Base-by-base conservation (phyloP, 1,139 yeast genomes). In the Geotrichum europaeum region DNA sequence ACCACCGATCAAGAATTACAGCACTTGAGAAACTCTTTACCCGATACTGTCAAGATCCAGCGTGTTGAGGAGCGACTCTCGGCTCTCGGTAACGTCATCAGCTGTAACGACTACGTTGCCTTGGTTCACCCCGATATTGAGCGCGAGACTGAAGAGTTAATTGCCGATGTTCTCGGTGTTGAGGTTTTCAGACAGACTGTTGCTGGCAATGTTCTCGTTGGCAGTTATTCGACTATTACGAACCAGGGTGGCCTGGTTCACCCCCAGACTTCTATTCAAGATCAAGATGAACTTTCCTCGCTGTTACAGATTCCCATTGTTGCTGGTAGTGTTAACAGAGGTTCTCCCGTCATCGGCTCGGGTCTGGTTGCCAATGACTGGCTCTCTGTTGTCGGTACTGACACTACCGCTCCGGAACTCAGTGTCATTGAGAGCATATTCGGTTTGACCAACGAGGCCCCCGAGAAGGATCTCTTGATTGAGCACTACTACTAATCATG, bases 111-210 rank as follows among this genome's bases (percentile, higher is more conserved):
- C 76, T 95, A 95, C 75, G 99, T 95, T 69, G 99, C 99, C 3
- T 81, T 95, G 66, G 99, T 95, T 58, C 99, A 95, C 76, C 99
- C 99, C 59, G 99, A 95, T 78, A 90, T 95, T 67, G 99, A 95
- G 80, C 86, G 99, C 74, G 99, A 95, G 77, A 95, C 99, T 59
- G 99, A 95, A 79, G 99, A 95, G 78, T 81, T 95, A 70, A 95
- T 95, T 73, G 96, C 99, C 55, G 99, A 95, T 76, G 97, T 92
- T n/a, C 81, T 95, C 65, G 99, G 99, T 63, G 99, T 95, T 59
- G 99, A 95, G 77, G 99, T 95, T 52, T 95, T 95, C 83, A 87
- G 99, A 79, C 99, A 94, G 78, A 95, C 99, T 59, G 92, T 95
- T 68, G 97, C 99, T 22, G 98, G 97, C 66, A 94, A 95, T 75